Evolutionary conservation across 306 rosid species (phyloP), one percentile per base, ranked within the genome.

Genomic region (Cyamopsis tetragonoloba): DNA sequence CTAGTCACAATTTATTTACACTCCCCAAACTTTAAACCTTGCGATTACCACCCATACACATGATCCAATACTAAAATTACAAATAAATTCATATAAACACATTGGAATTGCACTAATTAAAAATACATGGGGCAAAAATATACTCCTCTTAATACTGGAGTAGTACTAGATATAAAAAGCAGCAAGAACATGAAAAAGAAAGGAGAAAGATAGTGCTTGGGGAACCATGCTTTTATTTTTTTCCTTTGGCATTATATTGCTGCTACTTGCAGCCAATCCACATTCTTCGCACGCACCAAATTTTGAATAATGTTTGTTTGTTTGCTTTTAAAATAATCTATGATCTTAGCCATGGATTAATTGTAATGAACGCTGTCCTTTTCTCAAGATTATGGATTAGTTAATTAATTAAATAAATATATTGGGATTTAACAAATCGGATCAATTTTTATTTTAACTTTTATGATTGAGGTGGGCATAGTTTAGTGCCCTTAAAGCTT

Each of bases 261-360:
- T 37, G 67, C 79, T 72, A 69, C 54, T 74, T 74, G 80, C 79
- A 69, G 11, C 79, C 79, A 77, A 81, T 80, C 57, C 58, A 31
- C 54, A 64, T 37, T 34, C 68, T 8, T 55, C 59, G 8, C 51
- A 59, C 50, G 62, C 58, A 81, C 75, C 82, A 57, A 38, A 24
- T 18, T 63, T 44, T 71, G 77, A 46, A 72, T 43, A 56, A 62
- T 53, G 66, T 24, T 50, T 73, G 77, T 44, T 62, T 48, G 15
- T 64, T 51, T 69, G 74, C 44, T 74, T 57, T 18, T 61, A 50
- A 54, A 26, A 32, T 50, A 43, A 50, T 42, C 23, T 60, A 11
- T 11, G 10, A 15, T 62, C 34, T 41, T 12, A 61, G 20, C 65
- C 30, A 39, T 66, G 71, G 79, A 34, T 55, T n/a, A n/a, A n/a